These are phyloP conservation scores for Papiliotrema terrestris DNA, from an alignment of 1,284 basidiomycete species.

Conservation along the genomic window DNA sequence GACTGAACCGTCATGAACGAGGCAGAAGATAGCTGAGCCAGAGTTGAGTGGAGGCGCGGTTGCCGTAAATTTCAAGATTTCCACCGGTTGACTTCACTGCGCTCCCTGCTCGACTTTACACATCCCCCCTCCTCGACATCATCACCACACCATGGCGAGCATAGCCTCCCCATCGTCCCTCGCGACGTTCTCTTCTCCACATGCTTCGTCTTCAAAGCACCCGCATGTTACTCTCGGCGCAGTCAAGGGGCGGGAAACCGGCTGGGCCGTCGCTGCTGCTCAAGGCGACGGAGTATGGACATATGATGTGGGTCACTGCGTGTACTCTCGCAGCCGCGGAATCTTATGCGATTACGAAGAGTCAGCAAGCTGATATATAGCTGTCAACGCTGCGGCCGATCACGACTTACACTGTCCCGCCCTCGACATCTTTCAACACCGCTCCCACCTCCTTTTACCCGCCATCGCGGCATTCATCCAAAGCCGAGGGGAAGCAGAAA, in stretches of 20 bases:
- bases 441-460: slow-evolving; percentile 36
- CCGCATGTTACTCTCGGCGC: slow-evolving; percentile 36
- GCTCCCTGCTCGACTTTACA: not conserved
- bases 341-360: not conserved
- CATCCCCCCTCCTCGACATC: not conserved
- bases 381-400: slow-evolving; percentile 42
- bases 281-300: slow-evolving; percentile 50
- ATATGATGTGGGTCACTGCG: slow-evolving; percentile 42
- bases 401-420: slow-evolving; percentile 46
- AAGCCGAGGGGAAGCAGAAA: slow-evolving; percentile 12
- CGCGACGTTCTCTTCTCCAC: slow-evolving; percentile 36
- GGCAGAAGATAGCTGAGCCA: too few relatives aligned
- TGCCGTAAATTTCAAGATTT: not conserved
- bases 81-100: not conserved
- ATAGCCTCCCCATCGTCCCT: slow-evolving; percentile 41
- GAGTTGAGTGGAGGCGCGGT: not conserved
- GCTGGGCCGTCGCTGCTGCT: slow-evolving; percentile 44
- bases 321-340: not conserved
- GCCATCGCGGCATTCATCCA: not conserved
- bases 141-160: slow-evolving; percentile 25
- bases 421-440: slow-evolving; percentile 39
- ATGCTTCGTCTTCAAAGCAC: slow-evolving; percentile 37
- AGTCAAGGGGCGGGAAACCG: slow-evolving; percentile 31
- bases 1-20: too few relatives aligned
- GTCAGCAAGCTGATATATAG: slow-evolving; percentile 18